Conservation (phyloP, 345 rosid genomes). For the Gossypium mustelinum region DNA sequence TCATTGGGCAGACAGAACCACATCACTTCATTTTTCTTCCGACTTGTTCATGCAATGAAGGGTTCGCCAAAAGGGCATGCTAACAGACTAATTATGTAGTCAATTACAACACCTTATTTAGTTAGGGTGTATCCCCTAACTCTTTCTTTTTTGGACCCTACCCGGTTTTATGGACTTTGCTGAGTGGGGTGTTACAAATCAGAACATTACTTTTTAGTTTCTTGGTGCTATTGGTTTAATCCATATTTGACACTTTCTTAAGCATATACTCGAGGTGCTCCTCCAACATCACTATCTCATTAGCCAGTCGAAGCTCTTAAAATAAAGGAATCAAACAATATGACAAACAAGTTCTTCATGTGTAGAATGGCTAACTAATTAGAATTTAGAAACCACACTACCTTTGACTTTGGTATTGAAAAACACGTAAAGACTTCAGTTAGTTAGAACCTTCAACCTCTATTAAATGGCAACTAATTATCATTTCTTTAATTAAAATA, state of each 20-base stretch:
- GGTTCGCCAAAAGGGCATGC: too few relatives aligned
- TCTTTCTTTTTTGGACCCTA: too few relatives aligned
- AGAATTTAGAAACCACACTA: not conserved
- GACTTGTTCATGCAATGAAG: too few relatives aligned
- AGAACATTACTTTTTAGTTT: constrained; percentile 14
- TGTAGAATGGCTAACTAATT: not conserved
- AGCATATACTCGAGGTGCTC: constrained; percentile 35
- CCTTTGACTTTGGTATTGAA: not conserved
- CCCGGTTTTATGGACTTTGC: too few relatives aligned
- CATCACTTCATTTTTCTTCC: too few relatives aligned
- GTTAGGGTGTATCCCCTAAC: too few relatives aligned
- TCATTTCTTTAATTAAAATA: not conserved
- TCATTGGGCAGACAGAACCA: too few relatives aligned
- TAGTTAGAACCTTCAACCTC: not conserved
- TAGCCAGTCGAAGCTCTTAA: constrained; percentile 40
- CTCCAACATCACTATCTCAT: constrained; percentile 41
- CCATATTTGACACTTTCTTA: constrained; percentile 38
- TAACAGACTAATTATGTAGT: too few relatives aligned
- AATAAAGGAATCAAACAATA: too few relatives aligned
- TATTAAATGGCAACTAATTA: not conserved
- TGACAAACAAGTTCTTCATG: too few relatives aligned
- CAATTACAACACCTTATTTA: too few relatives aligned
- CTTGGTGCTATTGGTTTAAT: constrained; percentile 44
- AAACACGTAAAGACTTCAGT: not conserved
- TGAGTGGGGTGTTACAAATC: too few relatives aligned